Conservation (phyloP, 257 asterid genomes). For the Solanum peruvianum region DNA sequence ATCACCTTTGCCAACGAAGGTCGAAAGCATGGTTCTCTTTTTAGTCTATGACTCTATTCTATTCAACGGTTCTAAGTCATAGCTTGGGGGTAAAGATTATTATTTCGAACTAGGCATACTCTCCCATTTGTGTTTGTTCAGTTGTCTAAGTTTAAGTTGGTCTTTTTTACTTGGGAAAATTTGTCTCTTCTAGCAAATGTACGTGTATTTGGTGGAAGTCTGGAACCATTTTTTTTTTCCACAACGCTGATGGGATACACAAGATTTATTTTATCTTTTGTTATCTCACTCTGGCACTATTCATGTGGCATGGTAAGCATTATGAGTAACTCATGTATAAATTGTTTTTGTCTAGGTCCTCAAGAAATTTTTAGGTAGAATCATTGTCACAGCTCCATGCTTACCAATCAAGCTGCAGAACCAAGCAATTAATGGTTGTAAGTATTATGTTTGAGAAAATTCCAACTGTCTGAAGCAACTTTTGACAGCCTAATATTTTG, state of each 20-base stretch:
- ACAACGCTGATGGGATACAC: not conserved
- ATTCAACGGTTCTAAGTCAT: not conserved
- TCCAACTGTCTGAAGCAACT: not conserved
- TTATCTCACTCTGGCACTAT: not conserved
- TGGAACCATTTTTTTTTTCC: not conserved
- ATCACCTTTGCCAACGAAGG: not conserved
- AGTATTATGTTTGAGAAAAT: not conserved
- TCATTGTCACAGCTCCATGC: not conserved
- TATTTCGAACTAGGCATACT: not conserved
- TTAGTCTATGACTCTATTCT: not conserved
- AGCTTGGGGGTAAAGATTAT: not conserved
- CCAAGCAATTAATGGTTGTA: not conserved
- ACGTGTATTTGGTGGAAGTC: not conserved
- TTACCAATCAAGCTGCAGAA: not conserved
- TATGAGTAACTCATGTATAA: not conserved
- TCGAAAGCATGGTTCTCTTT: not conserved
- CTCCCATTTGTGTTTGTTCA: not conserved
- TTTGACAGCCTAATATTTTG: not conserved
- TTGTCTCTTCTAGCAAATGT: not conserved
- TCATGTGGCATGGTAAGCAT: not conserved
- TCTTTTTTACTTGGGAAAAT: not conserved
- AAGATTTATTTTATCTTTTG: not conserved
- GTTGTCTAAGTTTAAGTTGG: not conserved
- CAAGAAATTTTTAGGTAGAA: not conserved
- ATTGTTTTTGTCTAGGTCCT: not conserved